These are phyloP conservation scores for Ophiosphaerella korrae DNA, from an alignment of 2,329 filamentous ascomycete genomes.

Conservation along the genomic window DNA sequence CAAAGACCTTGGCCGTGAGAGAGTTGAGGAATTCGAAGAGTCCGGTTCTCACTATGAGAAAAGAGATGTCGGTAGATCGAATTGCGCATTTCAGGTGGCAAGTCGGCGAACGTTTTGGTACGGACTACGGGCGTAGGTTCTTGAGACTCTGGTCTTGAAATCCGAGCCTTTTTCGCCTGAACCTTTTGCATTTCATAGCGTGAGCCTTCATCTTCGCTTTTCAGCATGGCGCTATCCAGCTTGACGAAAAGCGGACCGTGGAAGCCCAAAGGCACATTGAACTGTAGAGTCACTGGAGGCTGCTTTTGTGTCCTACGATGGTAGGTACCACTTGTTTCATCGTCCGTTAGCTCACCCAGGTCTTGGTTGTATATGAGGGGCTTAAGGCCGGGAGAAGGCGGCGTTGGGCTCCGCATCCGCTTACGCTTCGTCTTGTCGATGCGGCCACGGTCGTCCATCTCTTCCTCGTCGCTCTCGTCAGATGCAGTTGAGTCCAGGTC, in stretches of 20 bases:
- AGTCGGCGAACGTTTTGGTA: slow-evolving; percentile 29
- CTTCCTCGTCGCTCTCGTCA: slow-evolving; percentile 36
- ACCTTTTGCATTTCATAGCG: slow-evolving; percentile 23
- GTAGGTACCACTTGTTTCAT: slow-evolving; percentile 24
- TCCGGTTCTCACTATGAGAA: slow-evolving; percentile 20
- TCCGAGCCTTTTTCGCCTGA: slow-evolving; percentile 12
- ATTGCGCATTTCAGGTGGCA: slow-evolving; percentile 54
- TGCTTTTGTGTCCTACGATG: slow-evolving; percentile 20
- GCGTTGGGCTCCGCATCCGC: slow-evolving; percentile 44
- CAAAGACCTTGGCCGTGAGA: slow-evolving; percentile 28
- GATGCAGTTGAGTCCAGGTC: slow-evolving; percentile 33
- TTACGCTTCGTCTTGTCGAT: slow-evolving; percentile 32
- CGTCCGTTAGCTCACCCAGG: slow-evolving; percentile 34
- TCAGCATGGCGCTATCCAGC: slow-evolving; percentile 40
- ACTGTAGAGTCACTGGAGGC: slow-evolving; percentile 47
- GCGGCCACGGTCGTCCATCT: slow-evolving; percentile 19
- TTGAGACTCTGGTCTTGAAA: not conserved
- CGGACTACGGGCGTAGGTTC: not conserved
- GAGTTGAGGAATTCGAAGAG: slow-evolving; percentile 42
- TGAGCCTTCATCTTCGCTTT: slow-evolving; percentile 11
- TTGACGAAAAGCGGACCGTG: slow-evolving; percentile 53
- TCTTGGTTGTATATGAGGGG: slow-evolving; percentile 39
- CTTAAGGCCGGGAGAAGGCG: slow-evolving; percentile 41
- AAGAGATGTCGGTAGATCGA: slow-evolving; percentile 54
- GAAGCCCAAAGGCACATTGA: slow-evolving; percentile 54